Conservation (phyloP, 176 grass and related monocot species). For the Stipa capillata region DNA sequence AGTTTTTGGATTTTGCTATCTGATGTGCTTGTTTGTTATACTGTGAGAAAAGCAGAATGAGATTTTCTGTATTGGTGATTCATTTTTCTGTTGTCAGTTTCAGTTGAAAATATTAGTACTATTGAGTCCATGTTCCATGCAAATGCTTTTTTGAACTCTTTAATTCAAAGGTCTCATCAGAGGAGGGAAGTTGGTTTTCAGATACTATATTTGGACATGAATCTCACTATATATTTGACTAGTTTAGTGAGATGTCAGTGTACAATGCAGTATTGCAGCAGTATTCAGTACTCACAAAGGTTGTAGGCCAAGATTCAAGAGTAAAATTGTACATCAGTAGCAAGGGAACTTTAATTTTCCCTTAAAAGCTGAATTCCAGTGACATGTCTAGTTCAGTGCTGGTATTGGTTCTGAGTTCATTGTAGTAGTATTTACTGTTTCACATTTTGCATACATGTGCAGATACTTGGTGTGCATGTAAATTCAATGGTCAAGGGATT, state of each 20-base stretch:
- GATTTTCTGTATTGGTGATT: background rate
- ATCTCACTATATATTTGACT: background rate
- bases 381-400: background rate
- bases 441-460: background rate
- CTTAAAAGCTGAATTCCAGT: too few species aligned
- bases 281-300: too few species aligned
- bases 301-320: too few species aligned
- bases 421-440: background rate
- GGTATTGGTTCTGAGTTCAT: background rate
- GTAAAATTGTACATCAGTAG: background rate
- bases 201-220: too few species aligned
- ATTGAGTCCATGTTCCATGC: background rate
- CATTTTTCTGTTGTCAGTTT: too few species aligned
- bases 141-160: too few species aligned
- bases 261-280: background rate
- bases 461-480: background rate
- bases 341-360: background rate
- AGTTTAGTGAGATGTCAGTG: background rate
- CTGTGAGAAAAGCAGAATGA: background rate
- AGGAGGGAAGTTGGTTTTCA: too few species aligned
- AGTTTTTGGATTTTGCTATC: background rate
- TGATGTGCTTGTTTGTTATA: background rate
- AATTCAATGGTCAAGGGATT: background rate
- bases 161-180: too few species aligned
- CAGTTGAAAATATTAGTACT: too few species aligned